Percentiles rank a stretch among this genome's conserved stretches.
These are phyloP conservation scores for Pseudogymnoascus pannorum DNA, from an alignment of 2,329 filamentous ascomycete genomes.

Conservation along the genomic window DNA sequence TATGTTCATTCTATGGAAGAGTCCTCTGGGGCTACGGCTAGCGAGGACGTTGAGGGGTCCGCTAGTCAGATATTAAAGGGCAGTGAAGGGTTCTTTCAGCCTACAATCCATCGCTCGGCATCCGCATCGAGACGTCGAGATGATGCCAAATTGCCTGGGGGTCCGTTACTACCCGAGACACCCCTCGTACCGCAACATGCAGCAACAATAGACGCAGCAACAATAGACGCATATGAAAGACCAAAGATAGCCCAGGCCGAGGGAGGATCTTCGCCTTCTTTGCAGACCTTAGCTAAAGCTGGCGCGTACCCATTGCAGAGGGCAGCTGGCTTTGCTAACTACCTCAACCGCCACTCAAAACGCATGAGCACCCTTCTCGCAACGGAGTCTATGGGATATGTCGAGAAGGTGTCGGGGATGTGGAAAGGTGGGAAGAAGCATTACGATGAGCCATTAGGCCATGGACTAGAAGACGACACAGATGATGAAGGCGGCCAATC, in stretches of 20 bases:
- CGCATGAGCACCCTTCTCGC: slow-evolving; percentile 77
- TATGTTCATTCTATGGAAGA: slow-evolving; percentile 68
- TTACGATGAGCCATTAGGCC: slow-evolving; percentile 59
- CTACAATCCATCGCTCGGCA: slow-evolving; percentile 52
- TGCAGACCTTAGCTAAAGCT: slow-evolving; percentile 51
- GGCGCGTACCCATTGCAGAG: slow-evolving; percentile 75
- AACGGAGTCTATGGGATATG: slow-evolving; percentile 89
- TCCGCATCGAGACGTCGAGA: slow-evolving; percentile 21
- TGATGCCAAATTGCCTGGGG: slow-evolving; percentile 15
- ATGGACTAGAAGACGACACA: slow-evolving; percentile 47
- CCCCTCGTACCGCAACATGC: no score
- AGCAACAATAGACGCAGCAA: slow-evolving; percentile 17
- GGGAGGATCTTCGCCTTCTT: slow-evolving; percentile 40
- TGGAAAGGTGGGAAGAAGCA: slow-evolving; percentile 87
- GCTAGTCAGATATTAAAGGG: slow-evolving; percentile 84
- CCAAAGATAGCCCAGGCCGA: slow-evolving; percentile 18
- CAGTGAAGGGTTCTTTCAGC: slow-evolving; percentile 82
- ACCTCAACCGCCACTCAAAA: slow-evolving; percentile 70
- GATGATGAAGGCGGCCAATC: slow-evolving; percentile 53
- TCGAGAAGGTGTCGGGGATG: slow-evolving; percentile 96
- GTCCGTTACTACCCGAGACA: slow-evolving; percentile 19
- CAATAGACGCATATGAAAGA: slow-evolving; percentile 17
- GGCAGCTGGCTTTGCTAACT: slow-evolving; percentile 75
- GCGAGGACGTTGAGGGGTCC: slow-evolving; percentile 67
- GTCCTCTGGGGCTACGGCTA: slow-evolving; percentile 62